These are phyloP conservation scores for Backusella morwellensis DNA, from an alignment of 192 early-diverging fungal species.

Conservation along the genomic window DNA sequence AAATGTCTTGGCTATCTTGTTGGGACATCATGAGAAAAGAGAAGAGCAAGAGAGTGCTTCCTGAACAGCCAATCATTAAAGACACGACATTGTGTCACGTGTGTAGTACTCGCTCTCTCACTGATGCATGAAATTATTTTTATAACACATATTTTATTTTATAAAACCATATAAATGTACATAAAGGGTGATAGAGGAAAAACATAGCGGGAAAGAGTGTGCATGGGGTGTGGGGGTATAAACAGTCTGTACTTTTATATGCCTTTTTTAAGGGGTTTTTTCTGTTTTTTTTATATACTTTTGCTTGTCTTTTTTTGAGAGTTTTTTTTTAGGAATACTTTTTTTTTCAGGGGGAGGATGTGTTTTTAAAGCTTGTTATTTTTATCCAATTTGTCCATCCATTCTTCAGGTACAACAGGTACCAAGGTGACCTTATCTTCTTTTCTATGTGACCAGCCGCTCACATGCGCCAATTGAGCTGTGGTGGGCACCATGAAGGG, in stretches of 20 bases:
- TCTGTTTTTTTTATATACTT: neutral
- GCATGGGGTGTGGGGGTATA: neutral
- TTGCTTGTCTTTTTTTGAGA: neutral
- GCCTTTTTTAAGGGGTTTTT: neutral
- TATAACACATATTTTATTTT: neutral
- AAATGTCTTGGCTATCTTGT: slow-evolving; percentile 34
- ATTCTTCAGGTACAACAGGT: slow-evolving; percentile 31
- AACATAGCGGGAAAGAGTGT: slow-evolving; percentile 3
- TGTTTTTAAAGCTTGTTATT: neutral
- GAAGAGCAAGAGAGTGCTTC: neutral
- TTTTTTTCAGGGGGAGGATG: neutral
- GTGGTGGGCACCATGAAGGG: slow-evolving; percentile 65
- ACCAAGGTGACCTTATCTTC: slow-evolving; percentile 5
- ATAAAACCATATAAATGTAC: slow-evolving; percentile 1
- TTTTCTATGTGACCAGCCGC: neutral
- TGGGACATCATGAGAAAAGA: neutral
- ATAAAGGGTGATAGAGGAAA: neutral
- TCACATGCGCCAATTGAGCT: slow-evolving; percentile 28
- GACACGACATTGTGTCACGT: neutral
- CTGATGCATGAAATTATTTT: neutral
- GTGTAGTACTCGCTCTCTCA: neutral
- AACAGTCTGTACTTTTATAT: neutral
- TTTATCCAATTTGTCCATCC: slow-evolving; percentile 34
- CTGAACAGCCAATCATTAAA: neutral
- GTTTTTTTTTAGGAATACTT: neutral